These are phyloP conservation scores for Colletotrichum tropicale DNA, from an alignment of 2,329 filamentous ascomycete genomes.

Conservation along the genomic window DNA sequence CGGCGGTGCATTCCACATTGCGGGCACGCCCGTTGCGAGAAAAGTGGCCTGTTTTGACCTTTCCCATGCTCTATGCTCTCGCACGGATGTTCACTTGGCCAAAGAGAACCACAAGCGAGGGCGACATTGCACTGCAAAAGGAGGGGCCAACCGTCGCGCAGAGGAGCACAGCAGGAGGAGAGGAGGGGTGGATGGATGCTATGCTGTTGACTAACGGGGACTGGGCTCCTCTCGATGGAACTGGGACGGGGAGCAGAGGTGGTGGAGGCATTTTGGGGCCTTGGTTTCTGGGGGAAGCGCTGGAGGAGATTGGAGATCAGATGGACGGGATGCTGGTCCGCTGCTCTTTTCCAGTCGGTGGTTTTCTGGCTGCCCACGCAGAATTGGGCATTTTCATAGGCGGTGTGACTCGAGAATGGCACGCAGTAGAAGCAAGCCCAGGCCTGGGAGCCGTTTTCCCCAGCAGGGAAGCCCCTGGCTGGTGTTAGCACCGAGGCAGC, in stretches of 20 bases:
- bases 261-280: background rate
- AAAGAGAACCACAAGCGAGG: background rate
- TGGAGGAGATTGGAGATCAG: background rate
- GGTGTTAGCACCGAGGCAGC: background rate
- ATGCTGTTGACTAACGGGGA: background rate
- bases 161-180: background rate
- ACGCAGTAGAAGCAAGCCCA: background rate
- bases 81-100: background rate
- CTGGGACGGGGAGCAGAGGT: background rate
- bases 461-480: background rate
- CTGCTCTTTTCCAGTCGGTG: background rate
- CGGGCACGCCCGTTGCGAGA: background rate
- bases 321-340: background rate
- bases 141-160: background rate
- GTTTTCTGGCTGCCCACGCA: background rate
- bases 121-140: background rate
- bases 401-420: background rate
- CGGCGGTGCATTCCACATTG: background rate
- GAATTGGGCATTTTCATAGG: background rate
- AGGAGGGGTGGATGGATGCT: background rate
- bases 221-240: background rate
- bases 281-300: background rate
- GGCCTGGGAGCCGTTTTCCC: background rate
- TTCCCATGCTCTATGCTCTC: background rate
- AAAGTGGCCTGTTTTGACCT: slow-evolving; percentile 8